Conservation (phyloP, 176 grass and related monocot species). For the Thalia dealbata region DNA sequence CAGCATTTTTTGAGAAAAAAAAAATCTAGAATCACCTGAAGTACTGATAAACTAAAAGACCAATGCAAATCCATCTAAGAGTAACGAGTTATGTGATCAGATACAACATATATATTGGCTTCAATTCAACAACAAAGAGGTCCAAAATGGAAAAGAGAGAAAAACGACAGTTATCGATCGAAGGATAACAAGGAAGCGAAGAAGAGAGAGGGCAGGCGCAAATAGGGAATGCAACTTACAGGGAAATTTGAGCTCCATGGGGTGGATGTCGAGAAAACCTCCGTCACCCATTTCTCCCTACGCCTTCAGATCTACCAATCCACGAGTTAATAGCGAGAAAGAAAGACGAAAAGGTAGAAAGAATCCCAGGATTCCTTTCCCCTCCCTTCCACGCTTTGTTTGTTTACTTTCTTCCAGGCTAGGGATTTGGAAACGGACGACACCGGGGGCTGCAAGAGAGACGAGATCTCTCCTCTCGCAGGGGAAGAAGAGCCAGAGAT, state of each 20-base stretch:
- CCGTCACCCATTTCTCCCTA: slow-evolving; percentile 16
- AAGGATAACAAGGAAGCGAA: background rate
- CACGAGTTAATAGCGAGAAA: background rate
- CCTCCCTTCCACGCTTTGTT: background rate
- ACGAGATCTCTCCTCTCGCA: background rate
- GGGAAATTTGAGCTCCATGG: slow-evolving; percentile 67
- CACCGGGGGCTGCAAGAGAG: background rate
- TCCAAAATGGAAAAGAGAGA: background rate
- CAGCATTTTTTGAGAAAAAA: background rate
- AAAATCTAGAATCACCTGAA: too few species aligned
- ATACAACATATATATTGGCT: background rate
- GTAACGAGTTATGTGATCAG: too few species aligned
- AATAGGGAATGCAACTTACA: slow-evolving; percentile 41
- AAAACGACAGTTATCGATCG: background rate
- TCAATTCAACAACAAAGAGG: background rate
- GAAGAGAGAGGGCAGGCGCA: background rate
- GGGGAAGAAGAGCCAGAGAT: background rate
- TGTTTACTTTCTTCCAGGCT: background rate
- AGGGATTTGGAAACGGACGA: background rate
- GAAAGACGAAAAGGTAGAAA: background rate
- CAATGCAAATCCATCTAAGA: too few species aligned
- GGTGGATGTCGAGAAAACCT: slow-evolving; percentile 79
- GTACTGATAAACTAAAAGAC: too few species aligned
- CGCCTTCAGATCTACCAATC: slow-evolving; percentile 5
- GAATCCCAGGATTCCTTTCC: background rate